Evolutionary conservation across 345 rosid species (phyloP), one percentile per base, ranked within the genome.

Genomic region (Eucalyptus tenuipes): DNA sequence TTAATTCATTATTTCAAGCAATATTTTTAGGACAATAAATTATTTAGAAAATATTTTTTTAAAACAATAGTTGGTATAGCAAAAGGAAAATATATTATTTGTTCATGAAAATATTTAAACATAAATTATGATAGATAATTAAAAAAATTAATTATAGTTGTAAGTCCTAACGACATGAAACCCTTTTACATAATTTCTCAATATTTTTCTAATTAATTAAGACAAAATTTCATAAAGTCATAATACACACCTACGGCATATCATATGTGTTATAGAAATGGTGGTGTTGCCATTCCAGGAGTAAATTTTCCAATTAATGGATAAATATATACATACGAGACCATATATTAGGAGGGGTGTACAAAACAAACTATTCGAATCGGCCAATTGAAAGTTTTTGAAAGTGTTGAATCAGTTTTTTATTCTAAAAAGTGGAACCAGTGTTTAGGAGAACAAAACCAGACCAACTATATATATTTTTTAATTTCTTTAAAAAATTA

Each of bases 361-460:
- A 52, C 55, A 52, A 52, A 52, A 52, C 0, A 0, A 52, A 3
- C 0, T 0, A 52, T 52, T 52, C 2, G 0, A 52, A 52, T 52
- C 0, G 0, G 2, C 0, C 22, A 17, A 50, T 50, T 17, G 2
- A 52, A 52, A 52, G 57, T 18, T 52, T 52, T 52, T 0, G 1
- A 52, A 52, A 52, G 25, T 20, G 1, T 52, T 0, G 2, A 52
- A 18, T 3, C 0, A 25, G 5, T 52, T 52, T 0, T 20, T 52
- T 0, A 52, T 52, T 52, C 0, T 0, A 18, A 20, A 52, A 52
- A 52, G 10, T 20, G 2, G 4, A 1, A 52, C 1, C 0, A 18
- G 10, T 8, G 1, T 7, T 52, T 7, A 52, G 1, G 53, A 50
- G 2, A 50, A 1, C 0, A 1, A 0, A 22, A 50, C 0, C 0